Percentiles rank a stretch among this genome's conserved stretches.
phyloP scores from a whole-genome alignment of 257 asterid genomes.

The Solanum lignicaule region DNA sequence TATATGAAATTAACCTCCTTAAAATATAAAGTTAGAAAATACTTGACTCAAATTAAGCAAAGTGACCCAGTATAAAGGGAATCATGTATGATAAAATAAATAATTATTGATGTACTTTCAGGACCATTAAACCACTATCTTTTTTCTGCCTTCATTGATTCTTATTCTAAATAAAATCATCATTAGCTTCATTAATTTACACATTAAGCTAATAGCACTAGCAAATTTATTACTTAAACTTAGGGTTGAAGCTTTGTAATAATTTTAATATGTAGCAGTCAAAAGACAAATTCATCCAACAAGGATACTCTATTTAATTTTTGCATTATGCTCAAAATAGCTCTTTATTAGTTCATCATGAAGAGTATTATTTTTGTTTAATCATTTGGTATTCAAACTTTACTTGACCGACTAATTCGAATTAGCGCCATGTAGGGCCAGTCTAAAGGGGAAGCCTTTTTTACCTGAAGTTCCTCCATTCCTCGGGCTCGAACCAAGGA shows the following conservation, averaged over 20 bases:
- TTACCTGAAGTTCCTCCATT: background rate
- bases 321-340: background rate
- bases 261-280: background rate
- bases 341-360: background rate
- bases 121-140: constrained; percentile 2
- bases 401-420: background rate
- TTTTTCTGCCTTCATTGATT: background rate
- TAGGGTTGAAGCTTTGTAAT: background rate
- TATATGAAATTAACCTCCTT: background rate
- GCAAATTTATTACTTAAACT: background rate
- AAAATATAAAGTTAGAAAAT: background rate
- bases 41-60: background rate
- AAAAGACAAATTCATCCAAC: background rate
- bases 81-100: background rate
- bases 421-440: background rate
- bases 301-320: background rate
- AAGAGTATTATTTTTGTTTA: background rate
- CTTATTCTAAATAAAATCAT: background rate
- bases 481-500: background rate
- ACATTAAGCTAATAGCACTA: background rate
- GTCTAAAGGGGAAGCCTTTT: background rate
- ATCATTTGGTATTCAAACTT: background rate
- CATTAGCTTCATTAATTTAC: background rate
- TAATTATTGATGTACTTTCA: constrained; percentile 3
- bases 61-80: background rate